These are phyloP conservation scores for Trichoderma sp. DNA, from an alignment of 2,329 filamentous ascomycete species.

Conservation along the genomic window DNA sequence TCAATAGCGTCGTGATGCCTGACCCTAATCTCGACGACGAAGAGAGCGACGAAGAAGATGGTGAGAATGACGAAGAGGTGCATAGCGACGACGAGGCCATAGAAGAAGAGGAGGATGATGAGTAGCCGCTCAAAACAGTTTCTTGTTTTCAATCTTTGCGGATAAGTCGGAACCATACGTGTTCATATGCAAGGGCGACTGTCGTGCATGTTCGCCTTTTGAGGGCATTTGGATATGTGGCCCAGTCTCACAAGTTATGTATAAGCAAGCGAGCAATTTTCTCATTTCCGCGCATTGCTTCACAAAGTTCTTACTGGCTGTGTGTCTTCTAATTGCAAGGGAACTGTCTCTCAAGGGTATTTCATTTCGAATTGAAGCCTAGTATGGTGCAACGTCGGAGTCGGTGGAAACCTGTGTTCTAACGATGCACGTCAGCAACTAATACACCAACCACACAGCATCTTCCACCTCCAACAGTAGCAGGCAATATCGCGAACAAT, in stretches of 20 bases:
- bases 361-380: background rate
- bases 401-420: background rate
- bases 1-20: constrained; percentile 76
- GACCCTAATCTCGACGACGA: constrained; percentile 57
- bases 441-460: background rate
- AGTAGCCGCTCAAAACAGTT: background rate
- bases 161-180: background rate
- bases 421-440: background rate
- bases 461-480: background rate
- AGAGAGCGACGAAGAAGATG: constrained; percentile 44
- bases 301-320: background rate
- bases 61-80: constrained; percentile 32
- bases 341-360: background rate
- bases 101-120: background rate
- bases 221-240: background rate
- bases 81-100: constrained; percentile 10
- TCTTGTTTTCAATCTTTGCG: background rate
- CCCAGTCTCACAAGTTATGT: background rate
- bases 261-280: background rate
- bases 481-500: background rate
- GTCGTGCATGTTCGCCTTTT: background rate
- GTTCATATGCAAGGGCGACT: background rate
- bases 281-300: background rate
- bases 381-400: background rate
- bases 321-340: background rate